Evolutionary conservation across 495 filamentous ascomycete species (phyloP), one percentile per base, ranked within the genome.

Genomic region (Tetracladium setigerum): DNA sequence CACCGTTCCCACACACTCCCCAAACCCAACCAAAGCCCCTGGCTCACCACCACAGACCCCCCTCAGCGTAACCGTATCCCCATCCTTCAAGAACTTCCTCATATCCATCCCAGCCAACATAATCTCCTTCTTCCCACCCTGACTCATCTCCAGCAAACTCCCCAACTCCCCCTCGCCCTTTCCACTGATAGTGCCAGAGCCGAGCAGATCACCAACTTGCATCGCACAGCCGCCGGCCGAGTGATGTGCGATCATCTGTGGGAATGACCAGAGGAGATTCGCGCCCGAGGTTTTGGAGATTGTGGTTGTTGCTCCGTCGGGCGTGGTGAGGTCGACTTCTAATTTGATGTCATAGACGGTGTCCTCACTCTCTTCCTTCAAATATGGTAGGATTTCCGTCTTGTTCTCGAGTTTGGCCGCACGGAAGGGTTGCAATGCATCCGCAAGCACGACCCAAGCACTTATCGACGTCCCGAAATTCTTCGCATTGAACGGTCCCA

Each of bases 1-100:
- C 36, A 59, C 50, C 16, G 62, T 72, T 17, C 84, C 86, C 18
- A 63, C 62, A 54, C 84, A 88, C 46, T 81, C 76, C 7, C 86
- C 86, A 61, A 89, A 91, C 0, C 86, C 86, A 19, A 91, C 82
- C 44, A 64, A 60, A 24, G 59, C 71, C 1, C 80, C 80, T 10
- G 75, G 73, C 17, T 73, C 71, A 4, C 64, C 65, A 1, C 78
- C 78, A 27, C 22, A 27, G 17, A 69, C 71, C 1, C 89, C 91
- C 10, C 77, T 72, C 12, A 97, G 68, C 12, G 73, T 77, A 27
- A 95, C 67, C 3, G 71, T 81, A 58, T 97, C 91, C 0, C 89
- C 89, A 62, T 97, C 90, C 61, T 87, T 76, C 37, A 97, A 65
- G 61, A 90, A 95, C 33, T 68, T 70, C 38, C 91, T 75, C 53